Conservation (phyloP, 2,329 filamentous ascomycete genomes). For the Thelonectria blattea region DNA sequence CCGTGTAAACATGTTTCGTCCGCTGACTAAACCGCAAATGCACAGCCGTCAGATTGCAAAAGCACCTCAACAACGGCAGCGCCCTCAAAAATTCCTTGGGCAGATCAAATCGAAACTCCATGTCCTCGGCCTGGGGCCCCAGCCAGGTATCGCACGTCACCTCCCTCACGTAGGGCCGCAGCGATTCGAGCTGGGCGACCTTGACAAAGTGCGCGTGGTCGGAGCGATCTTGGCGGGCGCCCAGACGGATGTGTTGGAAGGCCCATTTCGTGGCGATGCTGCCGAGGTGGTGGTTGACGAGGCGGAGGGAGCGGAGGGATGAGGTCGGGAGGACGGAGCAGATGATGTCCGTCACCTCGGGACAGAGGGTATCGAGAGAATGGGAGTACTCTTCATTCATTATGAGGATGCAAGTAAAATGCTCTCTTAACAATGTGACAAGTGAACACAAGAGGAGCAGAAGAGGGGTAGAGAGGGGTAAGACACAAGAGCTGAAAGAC, state of each 20-base stretch:
- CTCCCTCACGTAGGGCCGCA: slow-evolving; percentile 15
- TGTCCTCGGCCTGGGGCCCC: background rate
- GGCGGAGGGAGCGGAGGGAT: slow-evolving; percentile 14
- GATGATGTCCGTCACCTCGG: slow-evolving; percentile 9
- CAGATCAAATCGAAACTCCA: background rate
- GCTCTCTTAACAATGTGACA: background rate
- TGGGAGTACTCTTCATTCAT: background rate
- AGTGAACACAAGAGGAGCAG: background rate
- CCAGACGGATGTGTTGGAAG: slow-evolving; percentile 16
- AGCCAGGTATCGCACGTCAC: slow-evolving; percentile 23
- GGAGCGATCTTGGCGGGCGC: background rate
- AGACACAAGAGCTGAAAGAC: background rate
- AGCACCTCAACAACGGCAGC: slow-evolving; percentile 10
- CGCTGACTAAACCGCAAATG: slow-evolving; percentile 16
- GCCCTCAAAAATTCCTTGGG: slow-evolving; percentile 13
- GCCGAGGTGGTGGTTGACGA: slow-evolving; percentile 15
- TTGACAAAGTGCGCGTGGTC: slow-evolving; percentile 11
- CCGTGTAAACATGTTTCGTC: slow-evolving; percentile 5
- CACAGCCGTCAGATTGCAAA: slow-evolving; percentile 6
- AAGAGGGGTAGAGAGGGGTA: background rate
- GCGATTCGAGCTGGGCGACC: slow-evolving; percentile 4
- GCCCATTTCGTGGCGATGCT: slow-evolving; percentile 12
- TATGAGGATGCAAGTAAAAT: background rate
- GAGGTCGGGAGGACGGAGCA: slow-evolving; percentile 1
- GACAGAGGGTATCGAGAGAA: background rate